Conservation (phyloP, 371 early-diverging fungal genomes). For the Phascolomyces articulosus region DNA sequence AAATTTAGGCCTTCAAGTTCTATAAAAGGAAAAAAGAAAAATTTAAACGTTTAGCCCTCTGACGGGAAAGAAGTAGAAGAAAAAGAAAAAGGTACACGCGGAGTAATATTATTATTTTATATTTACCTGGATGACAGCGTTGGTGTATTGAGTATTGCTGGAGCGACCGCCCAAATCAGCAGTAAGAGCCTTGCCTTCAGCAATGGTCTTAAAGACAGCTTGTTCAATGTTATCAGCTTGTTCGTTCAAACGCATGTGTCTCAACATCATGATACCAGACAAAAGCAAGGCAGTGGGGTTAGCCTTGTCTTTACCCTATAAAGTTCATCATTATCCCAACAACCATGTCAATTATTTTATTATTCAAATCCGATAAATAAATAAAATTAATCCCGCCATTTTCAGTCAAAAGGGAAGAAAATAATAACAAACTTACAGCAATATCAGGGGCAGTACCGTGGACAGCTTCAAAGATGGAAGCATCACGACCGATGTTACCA, state of each 20-base stretch:
- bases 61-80: not conserved
- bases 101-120: not conserved
- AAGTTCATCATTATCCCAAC: too few relatives aligned
- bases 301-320: constrained; percentile 69
- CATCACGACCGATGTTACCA: constrained; percentile 97
- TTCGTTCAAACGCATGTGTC: constrained; percentile 87
- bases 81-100: not conserved
- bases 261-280: constrained; percentile 96
- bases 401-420: not conserved
- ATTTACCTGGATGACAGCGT: constrained; percentile 73
- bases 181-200: constrained; percentile 88
- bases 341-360: too few relatives aligned
- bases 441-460: constrained; percentile 99
- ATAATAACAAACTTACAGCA: constrained; percentile 67
- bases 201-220: constrained; percentile 93
- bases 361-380: too few relatives aligned
- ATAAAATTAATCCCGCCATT: too few relatives aligned
- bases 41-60: constrained; percentile 1
- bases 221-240: constrained; percentile 85
- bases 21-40: constrained; percentile 3
- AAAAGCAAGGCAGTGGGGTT: constrained; percentile 95
- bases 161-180: constrained; percentile 94
- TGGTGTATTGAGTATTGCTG: constrained; percentile 92
- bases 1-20: constrained; percentile 6
- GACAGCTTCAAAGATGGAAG: constrained; percentile 96